Percentiles rank a stretch among this genome's conserved stretches.
phyloP scores from a whole-genome alignment of 169 alveolate species.

The Plasmodium billcollinsi region DNA sequence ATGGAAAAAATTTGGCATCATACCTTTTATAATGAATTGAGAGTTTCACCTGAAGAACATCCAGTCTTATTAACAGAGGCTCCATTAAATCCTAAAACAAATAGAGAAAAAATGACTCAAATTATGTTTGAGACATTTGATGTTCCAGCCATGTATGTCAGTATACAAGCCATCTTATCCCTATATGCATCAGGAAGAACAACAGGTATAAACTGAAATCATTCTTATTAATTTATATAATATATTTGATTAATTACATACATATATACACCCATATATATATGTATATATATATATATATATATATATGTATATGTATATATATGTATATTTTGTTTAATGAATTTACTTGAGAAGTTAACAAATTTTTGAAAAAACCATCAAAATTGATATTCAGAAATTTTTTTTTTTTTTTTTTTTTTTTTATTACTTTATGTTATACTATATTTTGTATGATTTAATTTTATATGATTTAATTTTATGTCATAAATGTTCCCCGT shows the following conservation, averaged over 20 bases:
- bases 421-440: neutral
- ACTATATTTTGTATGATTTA: neutral
- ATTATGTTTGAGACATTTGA: conserved; percentile 98
- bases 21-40: conserved; percentile 97
- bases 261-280: too few relatives aligned
- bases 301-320: neutral
- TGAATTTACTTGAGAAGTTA: neutral
- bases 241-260: too few relatives aligned
- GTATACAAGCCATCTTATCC: conserved; percentile 98
- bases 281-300: neutral
- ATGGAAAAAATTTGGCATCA: conserved; percentile 99
- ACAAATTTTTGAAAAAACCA: neutral
- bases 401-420: conserved; percentile 8
- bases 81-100: conserved; percentile 96
- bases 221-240: conserved; percentile 69
- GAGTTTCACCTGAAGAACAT: conserved; percentile 97
- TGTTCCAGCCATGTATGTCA: conserved; percentile 98
- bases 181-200: conserved; percentile 99
- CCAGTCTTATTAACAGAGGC: conserved; percentile 98
- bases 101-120: conserved; percentile 98
- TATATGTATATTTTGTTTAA: neutral
- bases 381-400: neutral
- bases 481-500: neutral
- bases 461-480: neutral
- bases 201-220: conserved; percentile 91